Conservation (phyloP, 768 basidiomycete genomes). For the Punctularia strigosozonata region DNA sequence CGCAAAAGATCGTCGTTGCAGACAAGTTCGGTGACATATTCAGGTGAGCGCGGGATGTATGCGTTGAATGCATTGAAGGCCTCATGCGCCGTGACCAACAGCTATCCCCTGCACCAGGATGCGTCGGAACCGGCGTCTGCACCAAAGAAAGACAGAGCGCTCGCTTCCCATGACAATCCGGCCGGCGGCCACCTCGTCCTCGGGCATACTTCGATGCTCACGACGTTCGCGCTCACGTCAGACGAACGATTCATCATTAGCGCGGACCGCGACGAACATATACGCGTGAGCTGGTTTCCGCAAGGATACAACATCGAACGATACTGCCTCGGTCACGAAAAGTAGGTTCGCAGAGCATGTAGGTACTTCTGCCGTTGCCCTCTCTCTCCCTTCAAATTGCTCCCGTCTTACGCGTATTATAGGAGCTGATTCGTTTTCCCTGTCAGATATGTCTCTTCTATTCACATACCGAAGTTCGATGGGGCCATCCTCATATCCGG, state of each 20-base stretch:
- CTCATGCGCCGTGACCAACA: too few relatives aligned
- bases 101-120: constrained; percentile 53
- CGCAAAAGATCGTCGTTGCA: constrained; percentile 61
- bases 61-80: too few relatives aligned
- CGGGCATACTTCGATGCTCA: constrained; percentile 85
- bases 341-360: constrained; percentile 31
- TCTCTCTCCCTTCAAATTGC: not conserved
- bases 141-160: constrained; percentile 7
- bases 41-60: constrained; percentile 32
- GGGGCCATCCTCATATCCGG: constrained; percentile 60
- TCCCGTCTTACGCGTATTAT: not conserved
- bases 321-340: constrained; percentile 77
- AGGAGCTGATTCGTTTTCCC: constrained; percentile 1
- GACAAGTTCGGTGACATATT: constrained; percentile 97
- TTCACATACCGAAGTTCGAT: constrained; percentile 49
- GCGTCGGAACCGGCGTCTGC: constrained; percentile 12
- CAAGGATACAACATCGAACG: constrained; percentile 76
- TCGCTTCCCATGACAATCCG: constrained; percentile 54
- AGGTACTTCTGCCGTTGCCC: not conserved
- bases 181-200: constrained; percentile 61
- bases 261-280: constrained; percentile 92
- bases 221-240: constrained; percentile 50
- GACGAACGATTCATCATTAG: constrained; percentile 75
- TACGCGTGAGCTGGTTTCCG: constrained; percentile 85
- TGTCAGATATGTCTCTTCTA: constrained; percentile 68